These are phyloP conservation scores for Pichia nakasei DNA, from an alignment of 805 yeast genomes.

Conservation along the genomic window DNA sequence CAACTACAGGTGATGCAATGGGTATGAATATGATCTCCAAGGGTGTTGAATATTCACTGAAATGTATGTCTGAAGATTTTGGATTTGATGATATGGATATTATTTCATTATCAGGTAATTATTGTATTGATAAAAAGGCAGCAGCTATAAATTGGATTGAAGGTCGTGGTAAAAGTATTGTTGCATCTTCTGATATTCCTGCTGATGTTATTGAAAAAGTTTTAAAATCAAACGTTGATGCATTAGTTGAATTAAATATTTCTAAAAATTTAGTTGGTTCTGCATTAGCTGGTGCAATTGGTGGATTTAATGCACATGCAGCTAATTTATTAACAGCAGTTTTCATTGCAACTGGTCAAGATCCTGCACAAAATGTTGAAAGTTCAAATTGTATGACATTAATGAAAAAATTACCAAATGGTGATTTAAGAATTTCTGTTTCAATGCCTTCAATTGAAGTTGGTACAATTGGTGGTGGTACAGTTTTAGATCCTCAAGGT, in stretches of 20 bases:
- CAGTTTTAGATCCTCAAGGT: conserved; percentile 93
- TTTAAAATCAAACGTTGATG: conserved; percentile 85
- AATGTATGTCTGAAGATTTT: conserved; percentile 74
- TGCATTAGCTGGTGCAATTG: conserved; percentile 97
- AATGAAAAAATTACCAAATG: conserved; percentile 68
- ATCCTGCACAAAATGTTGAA: conserved; percentile 99
- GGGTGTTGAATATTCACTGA: conserved; percentile 86
- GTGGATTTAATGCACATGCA: conserved; percentile 98
- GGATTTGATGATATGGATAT: conserved; percentile 94
- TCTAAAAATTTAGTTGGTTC: conserved; percentile 90
- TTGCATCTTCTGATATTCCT: conserved; percentile 91
- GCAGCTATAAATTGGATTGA: conserved; percentile 99
- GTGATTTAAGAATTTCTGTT: conserved; percentile 85
- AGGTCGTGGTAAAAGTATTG: conserved; percentile 97
- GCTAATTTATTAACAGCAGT: conserved; percentile 94
- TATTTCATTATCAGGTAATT: conserved; percentile 91
- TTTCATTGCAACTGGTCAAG: conserved; percentile 93
- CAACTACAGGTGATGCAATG: conserved; percentile 99
- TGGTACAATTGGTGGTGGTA: conserved; percentile 99
- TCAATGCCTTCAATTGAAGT: conserved; percentile 99
- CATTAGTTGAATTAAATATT: conserved; percentile 82
- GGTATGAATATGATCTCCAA: conserved; percentile 99
- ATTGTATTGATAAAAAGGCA: conserved; percentile 95
- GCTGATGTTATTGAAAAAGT: conserved; percentile 71
- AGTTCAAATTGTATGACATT: conserved; percentile 95